A percentile compares a stretch with the other conserved stretches of the same genome.
phyloP scores from a whole-genome alignment of 2,329 filamentous ascomycete species.

The Alternaria novae-zelandiae region DNA sequence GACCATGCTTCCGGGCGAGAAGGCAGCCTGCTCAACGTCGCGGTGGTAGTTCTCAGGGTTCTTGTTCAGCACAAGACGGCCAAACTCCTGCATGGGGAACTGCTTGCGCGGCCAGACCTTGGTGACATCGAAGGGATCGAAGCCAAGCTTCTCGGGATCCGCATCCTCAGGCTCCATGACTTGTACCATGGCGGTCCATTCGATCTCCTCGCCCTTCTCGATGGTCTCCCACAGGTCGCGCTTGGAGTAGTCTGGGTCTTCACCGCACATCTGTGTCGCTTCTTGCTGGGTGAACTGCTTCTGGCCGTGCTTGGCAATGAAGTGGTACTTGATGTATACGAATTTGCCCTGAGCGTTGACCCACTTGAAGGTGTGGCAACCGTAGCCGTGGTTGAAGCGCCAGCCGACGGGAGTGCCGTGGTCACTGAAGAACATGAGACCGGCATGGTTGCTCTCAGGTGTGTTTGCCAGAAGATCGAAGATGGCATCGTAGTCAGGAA shows the following conservation, averaged over 20 bases:
- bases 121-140: constrained; percentile 61
- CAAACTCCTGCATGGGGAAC: constrained; percentile 59
- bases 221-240: constrained; percentile 55
- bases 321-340: constrained; percentile 61
- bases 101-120: constrained; percentile 59
- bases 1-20: constrained; percentile 59
- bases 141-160: constrained; percentile 57
- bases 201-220: constrained; percentile 50
- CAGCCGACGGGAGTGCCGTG: constrained; percentile 58
- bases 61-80: constrained; percentile 59
- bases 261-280: constrained; percentile 54
- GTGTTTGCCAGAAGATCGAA: constrained; percentile 59
- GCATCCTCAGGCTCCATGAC: constrained; percentile 57
- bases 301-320: constrained; percentile 56
- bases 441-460: constrained; percentile 57
- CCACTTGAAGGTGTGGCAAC: constrained; percentile 58
- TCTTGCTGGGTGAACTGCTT: constrained; percentile 56
- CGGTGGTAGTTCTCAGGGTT: constrained; percentile 61
- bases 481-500: constrained; percentile 56
- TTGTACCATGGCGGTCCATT: constrained; percentile 55
- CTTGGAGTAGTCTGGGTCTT: constrained; percentile 60
- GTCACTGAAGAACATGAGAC: constrained; percentile 59
- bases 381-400: constrained; percentile 51
- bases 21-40: constrained; percentile 48
- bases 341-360: constrained; percentile 57